These are phyloP conservation scores for Schwanniomyces yamadae DNA, from an alignment of 805 yeast genomes.

Conservation along the genomic window DNA sequence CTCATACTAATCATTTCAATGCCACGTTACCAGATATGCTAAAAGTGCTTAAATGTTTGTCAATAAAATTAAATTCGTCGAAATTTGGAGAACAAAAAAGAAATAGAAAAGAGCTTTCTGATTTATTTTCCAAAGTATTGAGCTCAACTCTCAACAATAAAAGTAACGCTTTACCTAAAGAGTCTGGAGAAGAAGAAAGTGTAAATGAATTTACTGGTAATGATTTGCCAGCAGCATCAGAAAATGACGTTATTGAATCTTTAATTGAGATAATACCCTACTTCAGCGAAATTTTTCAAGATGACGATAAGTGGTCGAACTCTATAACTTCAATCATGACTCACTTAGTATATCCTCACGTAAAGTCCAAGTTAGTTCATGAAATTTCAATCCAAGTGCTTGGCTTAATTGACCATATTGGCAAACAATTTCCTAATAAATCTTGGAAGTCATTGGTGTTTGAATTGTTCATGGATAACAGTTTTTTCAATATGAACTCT, in stretches of 20 bases:
- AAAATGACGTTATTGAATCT: constrained; percentile 46
- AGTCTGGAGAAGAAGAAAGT: constrained; percentile 3
- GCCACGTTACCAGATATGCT: constrained; percentile 53
- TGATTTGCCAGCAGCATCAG: constrained; percentile 17
- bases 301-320: constrained; percentile 57
- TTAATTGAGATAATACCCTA: constrained; percentile 29
- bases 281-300: constrained; percentile 47
- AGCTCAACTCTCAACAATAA: constrained; percentile 13
- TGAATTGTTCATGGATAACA: constrained; percentile 63
- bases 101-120: constrained; percentile 55
- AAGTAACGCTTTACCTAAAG: constrained; percentile 9
- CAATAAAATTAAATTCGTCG: constrained; percentile 54
- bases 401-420: constrained; percentile 42
- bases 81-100: constrained; percentile 63
- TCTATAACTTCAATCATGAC: constrained; percentile 52
- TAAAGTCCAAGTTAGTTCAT: constrained; percentile 43
- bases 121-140: constrained; percentile 32
- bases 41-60: constrained; percentile 49
- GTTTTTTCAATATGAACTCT: constrained; percentile 46
- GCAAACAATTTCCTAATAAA: constrained; percentile 39
- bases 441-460: constrained; percentile 63
- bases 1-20: constrained; percentile 48
- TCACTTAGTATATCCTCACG: constrained; percentile 52
- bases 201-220: constrained; percentile 11
- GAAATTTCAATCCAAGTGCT: constrained; percentile 43